These are phyloP conservation scores for Nephelium lappaceum DNA, from an alignment of 345 rosid species.

Conservation along the genomic window DNA sequence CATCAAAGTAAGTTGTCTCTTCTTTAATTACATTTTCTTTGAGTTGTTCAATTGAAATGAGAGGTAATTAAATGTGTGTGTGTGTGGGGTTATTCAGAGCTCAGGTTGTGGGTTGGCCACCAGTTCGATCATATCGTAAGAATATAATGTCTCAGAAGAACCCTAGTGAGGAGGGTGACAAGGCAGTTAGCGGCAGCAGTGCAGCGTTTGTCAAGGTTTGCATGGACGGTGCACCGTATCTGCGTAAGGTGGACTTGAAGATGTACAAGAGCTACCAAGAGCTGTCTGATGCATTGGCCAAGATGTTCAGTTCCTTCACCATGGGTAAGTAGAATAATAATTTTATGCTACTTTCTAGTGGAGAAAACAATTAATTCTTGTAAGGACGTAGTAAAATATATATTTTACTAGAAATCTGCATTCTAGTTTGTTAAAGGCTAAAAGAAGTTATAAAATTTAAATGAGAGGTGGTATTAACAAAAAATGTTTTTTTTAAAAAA, in stretches of 20 bases:
- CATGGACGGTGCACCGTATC: conserved; percentile 98
- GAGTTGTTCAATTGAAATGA: conserved; percentile 3
- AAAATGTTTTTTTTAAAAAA: too few relatives aligned
- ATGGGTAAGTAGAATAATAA: conserved; percentile 57
- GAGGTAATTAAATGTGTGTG: background rate
- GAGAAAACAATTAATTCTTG: too few relatives aligned
- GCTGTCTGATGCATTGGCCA: conserved; percentile 83
- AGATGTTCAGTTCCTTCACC: conserved; percentile 97
- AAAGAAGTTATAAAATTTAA: too few relatives aligned
- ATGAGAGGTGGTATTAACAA: too few relatives aligned
- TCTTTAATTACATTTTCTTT: background rate
- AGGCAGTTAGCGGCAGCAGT: conserved; percentile 27
- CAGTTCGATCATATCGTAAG: conserved; percentile 88
- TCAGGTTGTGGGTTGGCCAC: conserved; percentile 98
- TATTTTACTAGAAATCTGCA: background rate
- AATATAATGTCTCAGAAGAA: conserved; percentile 77
- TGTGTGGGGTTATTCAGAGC: conserved; percentile 43
- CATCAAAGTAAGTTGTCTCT: conserved; percentile 57
- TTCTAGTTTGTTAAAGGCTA: too few relatives aligned
- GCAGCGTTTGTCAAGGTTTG: conserved; percentile 91
- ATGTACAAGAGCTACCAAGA: conserved; percentile 84
- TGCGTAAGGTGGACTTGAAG: conserved; percentile 94
- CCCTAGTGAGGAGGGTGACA: conserved; percentile 33
- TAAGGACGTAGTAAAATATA: too few relatives aligned
- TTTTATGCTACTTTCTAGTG: background rate